A percentile compares a stretch with the other conserved stretches of the same genome.
Evolutionary conservation across 768 basidiomycete genomes (phyloP).

Genomic region (Mycena leptocephala): DNA sequence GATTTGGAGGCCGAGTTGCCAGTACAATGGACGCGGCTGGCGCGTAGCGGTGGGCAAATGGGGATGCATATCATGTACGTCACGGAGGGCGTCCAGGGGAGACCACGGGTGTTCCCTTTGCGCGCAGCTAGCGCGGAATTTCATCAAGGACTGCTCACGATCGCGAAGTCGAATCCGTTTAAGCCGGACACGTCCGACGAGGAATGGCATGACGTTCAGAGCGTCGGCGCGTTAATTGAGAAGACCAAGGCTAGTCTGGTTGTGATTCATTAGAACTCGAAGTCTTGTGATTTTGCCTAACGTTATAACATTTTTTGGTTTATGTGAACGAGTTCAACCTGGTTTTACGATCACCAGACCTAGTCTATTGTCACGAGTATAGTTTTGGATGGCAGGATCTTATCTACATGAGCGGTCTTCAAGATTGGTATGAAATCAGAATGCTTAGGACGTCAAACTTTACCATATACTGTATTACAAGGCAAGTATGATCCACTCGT

Average conservation of each 20-base stretch:
- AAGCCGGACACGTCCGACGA: neutral
- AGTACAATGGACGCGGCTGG: neutral
- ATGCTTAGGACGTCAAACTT: too few species aligned
- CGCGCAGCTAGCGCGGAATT: neutral
- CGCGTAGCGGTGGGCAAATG: conserved; percentile 10
- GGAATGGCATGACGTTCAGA: neutral
- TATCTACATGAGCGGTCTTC: too few species aligned
- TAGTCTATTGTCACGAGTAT: too few species aligned
- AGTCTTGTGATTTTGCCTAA: too few species aligned
- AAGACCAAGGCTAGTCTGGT: conserved; percentile 41
- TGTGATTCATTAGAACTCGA: conserved; percentile 37
- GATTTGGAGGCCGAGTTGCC: neutral
- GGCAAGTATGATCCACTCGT: too few species aligned
- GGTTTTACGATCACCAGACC: too few species aligned
- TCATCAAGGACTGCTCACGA: neutral
- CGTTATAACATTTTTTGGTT: too few species aligned
- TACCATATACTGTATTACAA: too few species aligned
- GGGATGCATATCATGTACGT: conserved; percentile 1
- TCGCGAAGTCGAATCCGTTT: neutral
- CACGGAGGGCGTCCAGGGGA: neutral
- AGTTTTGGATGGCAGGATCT: too few species aligned
- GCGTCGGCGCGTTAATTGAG: conserved; percentile 37
- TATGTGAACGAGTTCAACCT: too few species aligned
- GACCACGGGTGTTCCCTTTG: neutral
- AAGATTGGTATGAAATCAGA: too few species aligned